A percentile compares a stretch with the other conserved stretches of the same genome.
phyloP scores from a whole-genome alignment of 345 rosid genomes.

The Ricinus communis region DNA sequence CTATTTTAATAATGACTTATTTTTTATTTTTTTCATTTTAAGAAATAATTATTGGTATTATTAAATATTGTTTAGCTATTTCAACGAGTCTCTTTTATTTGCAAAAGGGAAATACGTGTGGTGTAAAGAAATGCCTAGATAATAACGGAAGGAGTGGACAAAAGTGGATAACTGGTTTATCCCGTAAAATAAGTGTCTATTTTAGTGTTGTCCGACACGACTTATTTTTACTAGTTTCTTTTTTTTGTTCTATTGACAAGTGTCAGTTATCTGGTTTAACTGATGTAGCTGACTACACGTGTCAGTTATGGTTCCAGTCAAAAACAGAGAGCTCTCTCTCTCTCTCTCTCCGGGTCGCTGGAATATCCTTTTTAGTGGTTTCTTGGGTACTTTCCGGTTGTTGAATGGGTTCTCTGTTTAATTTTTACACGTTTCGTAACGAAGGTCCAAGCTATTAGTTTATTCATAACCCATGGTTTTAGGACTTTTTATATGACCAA shows the following conservation, averaged over 20 bases:
- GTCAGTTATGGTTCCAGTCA: neutral
- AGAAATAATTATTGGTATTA: no score
- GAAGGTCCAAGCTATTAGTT: no score
- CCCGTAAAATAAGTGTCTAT: conserved; percentile 12
- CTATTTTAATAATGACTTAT: no score
- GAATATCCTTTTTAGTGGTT: no score
- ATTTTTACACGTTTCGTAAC: neutral
- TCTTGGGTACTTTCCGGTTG: neutral
- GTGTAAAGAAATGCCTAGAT: neutral
- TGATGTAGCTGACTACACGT: neutral
- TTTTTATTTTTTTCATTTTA: no score
- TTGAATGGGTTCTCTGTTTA: neutral
- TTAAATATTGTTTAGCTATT: no score
- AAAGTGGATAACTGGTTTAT: neutral
- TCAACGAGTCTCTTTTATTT: no score
- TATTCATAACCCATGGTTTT: no score
- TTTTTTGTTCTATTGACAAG: conserved; percentile 22
- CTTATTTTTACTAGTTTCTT: neutral
- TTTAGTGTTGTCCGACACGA: conserved; percentile 6
- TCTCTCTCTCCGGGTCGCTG: no score
- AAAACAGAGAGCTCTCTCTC: no score
- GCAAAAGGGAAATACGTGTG: neutral
- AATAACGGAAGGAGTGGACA: conserved; percentile 21
- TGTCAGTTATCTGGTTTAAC: neutral
- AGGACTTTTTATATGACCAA: no score